Conservation (phyloP, 2,329 filamentous ascomycete genomes). For the Coccinonectria pachysandricola region DNA sequence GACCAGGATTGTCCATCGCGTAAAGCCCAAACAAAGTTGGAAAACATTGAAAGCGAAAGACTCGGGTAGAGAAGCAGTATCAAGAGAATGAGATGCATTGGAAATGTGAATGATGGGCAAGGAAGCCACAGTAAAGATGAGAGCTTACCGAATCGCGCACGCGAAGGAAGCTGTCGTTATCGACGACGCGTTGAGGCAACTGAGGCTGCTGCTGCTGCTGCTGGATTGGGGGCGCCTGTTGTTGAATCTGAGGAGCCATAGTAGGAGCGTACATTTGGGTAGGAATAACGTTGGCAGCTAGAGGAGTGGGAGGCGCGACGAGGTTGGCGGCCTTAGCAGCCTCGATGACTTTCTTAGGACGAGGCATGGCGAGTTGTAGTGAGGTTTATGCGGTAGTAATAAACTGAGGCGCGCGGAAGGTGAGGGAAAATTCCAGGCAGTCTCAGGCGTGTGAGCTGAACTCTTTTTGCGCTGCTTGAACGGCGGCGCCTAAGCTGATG, state of each 20-base stretch:
- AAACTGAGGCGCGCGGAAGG: too few relatives aligned
- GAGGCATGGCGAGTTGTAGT: constrained; percentile 37
- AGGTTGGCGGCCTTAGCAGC: constrained; percentile 28
- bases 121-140: constrained; percentile 2
- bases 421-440: constrained; percentile 2
- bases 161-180: constrained; percentile 67
- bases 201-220: constrained; percentile 8
- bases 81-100: constrained; percentile 1
- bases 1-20: too few relatives aligned
- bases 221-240: too few relatives aligned
- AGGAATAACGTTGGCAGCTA: constrained; percentile 18
- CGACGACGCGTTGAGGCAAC: constrained; percentile 35
- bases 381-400: too few relatives aligned
- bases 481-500: too few relatives aligned
- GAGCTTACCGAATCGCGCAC: constrained; percentile 73
- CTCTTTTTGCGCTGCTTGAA: too few relatives aligned
- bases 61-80: too few relatives aligned
- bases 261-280: constrained; percentile 30
- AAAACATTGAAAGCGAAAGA: too few relatives aligned
- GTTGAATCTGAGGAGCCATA: constrained; percentile 27
- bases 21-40: too few relatives aligned
- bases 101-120: constrained; percentile 4
- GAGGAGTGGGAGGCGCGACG: constrained; percentile 10
- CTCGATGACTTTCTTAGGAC: constrained; percentile 33
- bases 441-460: too few relatives aligned